Percentiles rank a stretch among this genome's conserved stretches.
These are phyloP conservation scores for Xylaria palmicola DNA, from an alignment of 495 filamentous ascomycete genomes.

Conservation along the genomic window DNA sequence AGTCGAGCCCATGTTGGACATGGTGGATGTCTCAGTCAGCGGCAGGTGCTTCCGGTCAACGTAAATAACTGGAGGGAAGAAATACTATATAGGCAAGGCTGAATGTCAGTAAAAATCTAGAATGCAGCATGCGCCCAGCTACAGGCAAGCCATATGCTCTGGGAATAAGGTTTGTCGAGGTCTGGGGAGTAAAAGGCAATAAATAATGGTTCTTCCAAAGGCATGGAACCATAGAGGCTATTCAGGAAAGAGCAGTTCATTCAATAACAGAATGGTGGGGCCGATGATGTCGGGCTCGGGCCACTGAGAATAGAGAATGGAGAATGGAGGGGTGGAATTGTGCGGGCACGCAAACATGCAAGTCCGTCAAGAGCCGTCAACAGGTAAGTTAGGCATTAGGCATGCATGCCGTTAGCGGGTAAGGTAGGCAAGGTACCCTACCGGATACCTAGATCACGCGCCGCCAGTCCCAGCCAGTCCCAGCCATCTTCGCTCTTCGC, in stretches of 20 bases:
- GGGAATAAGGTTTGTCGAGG: not conserved
- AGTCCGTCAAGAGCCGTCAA: too few relatives aligned
- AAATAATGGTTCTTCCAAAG: not conserved
- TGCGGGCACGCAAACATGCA: not conserved
- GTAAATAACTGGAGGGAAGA: not conserved
- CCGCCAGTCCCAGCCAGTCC: too few relatives aligned
- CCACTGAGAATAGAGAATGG: not conserved
- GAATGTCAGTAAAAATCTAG: not conserved
- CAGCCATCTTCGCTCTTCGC: too few relatives aligned
- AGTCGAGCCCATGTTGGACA: slow-evolving; percentile 81
- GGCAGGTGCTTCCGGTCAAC: not conserved
- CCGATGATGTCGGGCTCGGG: slow-evolving; percentile 13
- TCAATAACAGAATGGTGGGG: slow-evolving; percentile 38
- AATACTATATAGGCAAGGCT: not conserved
- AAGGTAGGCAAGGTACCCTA: too few relatives aligned
- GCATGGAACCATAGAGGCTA: too few relatives aligned
- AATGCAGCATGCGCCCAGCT: not conserved
- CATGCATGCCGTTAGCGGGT: too few relatives aligned
- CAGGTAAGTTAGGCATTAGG: too few relatives aligned
- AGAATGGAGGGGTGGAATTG: slow-evolving; percentile 11
- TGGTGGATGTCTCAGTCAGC: slow-evolving; percentile 47
- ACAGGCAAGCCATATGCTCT: not conserved
- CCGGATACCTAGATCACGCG: too few relatives aligned
- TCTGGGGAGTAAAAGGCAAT: not conserved
- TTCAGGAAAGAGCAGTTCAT: not conserved